Evolutionary conservation across 129 eudicot genomes (phyloP), one percentile per base, ranked within the genome.

Genomic region (Flaveria robusta): DNA sequence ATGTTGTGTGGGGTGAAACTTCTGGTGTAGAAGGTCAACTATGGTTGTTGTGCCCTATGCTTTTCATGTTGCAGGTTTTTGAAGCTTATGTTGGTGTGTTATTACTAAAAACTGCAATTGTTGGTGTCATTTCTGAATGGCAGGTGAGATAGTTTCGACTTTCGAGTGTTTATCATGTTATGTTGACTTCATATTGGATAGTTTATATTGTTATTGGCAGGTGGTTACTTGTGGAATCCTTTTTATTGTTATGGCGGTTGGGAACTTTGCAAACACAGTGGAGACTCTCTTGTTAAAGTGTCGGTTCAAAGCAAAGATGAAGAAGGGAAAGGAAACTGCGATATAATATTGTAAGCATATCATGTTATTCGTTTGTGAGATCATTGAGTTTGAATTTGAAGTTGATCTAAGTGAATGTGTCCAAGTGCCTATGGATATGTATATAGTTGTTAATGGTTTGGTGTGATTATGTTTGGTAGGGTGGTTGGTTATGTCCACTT

Each of bases 1-100:
- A 93, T 77, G 96, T 93, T 72, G 98, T 93, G 31, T 88, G 96
- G 98, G 98, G 98, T 76, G 98, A 93, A 84, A 93, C 96, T 74
- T 91, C 98, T 83, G 98, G 95, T 75, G 98, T 90, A 64, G 84
- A 81, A 68, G 98, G 98, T 66, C 98, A 93, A 77, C 58, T 90
- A 55, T 84, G 88, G 86, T 77, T 93, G 72, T 72, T 93, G 18
- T 86, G 76, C 77, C 95, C 96, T 73, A 83, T 93, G 64, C 91
- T 90, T 20, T 90, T 93, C 74, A 66, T 83, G 78, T 82, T 93
- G 82, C 96, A 93, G 92, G 96, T 90, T 42, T 91, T 91, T 78
- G 96, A 91, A 84, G 97, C 97, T 52, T 87, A 87, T 82, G 88
- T 89, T 66, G 97, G 97, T 37, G 65, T 89, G 68, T 59, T 86